Evolutionary conservation across 441 rosid species (phyloP), one percentile per base, ranked within the genome.

Genomic region (Adansonia madagascariensis): DNA sequence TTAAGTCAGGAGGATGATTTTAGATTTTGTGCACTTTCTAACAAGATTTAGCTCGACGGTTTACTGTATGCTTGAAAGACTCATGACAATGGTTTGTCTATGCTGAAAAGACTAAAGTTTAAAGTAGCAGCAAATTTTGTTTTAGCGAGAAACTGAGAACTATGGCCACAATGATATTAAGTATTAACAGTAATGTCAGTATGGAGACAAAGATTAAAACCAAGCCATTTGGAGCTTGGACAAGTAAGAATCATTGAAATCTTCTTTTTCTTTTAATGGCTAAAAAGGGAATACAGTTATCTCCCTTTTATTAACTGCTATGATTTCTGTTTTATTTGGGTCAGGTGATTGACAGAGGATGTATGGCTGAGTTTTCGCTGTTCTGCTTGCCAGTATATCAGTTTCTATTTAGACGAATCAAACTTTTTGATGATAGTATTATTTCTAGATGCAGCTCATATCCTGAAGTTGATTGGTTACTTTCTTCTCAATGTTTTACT

Each of bases 341-440:
- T 11, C 52, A 49, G 52, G 14, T 10, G 52, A 49, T 49, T 15
- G 27, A 10, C 61, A 2, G 44, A 41, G 44, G 44, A 41, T 41
- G 44, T 41, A 41, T 41, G 8, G 27, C 27, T 2, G 27, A 56
- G 8, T 56, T 22, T 55, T 17, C 2, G 17, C n/a, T 2, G 59
- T 17, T 52, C 18, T 52, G 14, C 56, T 52, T 24, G 4, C 17
- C 1, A 44, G 49, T 44, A 44, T 49, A 50, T 50, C n/a, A 50
- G 47, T 43, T 43, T 43, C 9, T 43, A 1, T 8, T 7, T 43
- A 64, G 85, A 88, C n/a, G 59, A 22, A n/a, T 55, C 22, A 55
- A 17, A 17, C 20, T 18, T 20, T 18, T 17, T 56, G 12, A 56
- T 70, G 11, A 27, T 18, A 70, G 3, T 55, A 55, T 41, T 59